Evolutionary conservation across 2,329 filamentous ascomycete species (phyloP), one percentile per base, ranked within the genome.

Genomic region (Huntiella bhutanensis): DNA sequence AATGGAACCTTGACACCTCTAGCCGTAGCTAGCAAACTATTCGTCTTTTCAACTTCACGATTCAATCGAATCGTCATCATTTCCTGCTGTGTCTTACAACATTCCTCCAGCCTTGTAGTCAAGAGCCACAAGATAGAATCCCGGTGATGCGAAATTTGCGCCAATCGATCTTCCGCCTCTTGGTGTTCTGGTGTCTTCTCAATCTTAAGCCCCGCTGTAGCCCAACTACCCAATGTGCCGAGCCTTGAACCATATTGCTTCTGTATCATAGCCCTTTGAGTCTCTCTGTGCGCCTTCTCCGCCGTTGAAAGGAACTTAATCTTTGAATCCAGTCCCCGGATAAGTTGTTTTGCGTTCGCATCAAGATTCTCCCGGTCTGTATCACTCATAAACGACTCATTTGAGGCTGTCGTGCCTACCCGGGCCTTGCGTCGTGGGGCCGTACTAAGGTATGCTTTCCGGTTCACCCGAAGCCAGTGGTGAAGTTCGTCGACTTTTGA

Each of bases 11-110:
- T 41, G 2, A 44, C 41, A 17, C 59, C 53, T 37, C 73, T 69
- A 59, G 48, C 45, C 13, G 84, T 87, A 52, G 85, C 82, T 47
- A 94, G 65, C 49, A 88, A 73, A 57, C 83, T 92, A 62, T 84
- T 83, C 56, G 79, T 87, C 72, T 82, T 91, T 64, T 96, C 87
- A 60, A 88, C 70, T 59, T 92, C 84, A 46, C 91, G 69, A 56
- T 77, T 77, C 53, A 96, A 67, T 54, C 91, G 67, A 56, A 83
- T 82, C 64, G 94, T 87, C 71, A 96, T 94, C 85, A 96, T 95
- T 43, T 72, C 73, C 55, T 84, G 77, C 65, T 96, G 88, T 52
- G 80, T 76, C 55, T 75, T 71, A 37, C 82, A 80, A 48, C 80
- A 86, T 53, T 75, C 70, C 62, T 91, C 82, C 52, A 96, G 63